Percentiles rank a stretch among this genome's conserved stretches.
These are phyloP conservation scores for Aspergillus sp. DNA, from an alignment of 2,329 filamentous ascomycete species.

Conservation along the genomic window DNA sequence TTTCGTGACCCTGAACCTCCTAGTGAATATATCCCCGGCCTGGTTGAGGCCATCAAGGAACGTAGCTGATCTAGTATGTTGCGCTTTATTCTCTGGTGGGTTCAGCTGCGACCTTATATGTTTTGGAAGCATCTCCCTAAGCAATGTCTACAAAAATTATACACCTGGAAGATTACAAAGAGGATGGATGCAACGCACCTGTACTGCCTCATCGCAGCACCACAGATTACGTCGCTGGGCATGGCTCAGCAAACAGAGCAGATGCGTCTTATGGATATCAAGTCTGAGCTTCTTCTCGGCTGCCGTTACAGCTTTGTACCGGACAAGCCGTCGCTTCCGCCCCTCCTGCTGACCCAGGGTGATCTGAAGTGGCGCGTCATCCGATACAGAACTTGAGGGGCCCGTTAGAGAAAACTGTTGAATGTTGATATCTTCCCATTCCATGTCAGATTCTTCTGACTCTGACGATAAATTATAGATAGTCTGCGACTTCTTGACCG, in stretches of 20 bases:
- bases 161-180: neutral
- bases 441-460: conserved; percentile 60
- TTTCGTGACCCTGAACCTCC: conserved; percentile 69
- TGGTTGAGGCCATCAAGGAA: conserved; percentile 77
- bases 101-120: conserved; percentile 68
- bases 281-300: conserved; percentile 63
- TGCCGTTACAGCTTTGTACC: conserved; percentile 55
- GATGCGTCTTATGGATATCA: conserved; percentile 78
- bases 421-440: conserved; percentile 63
- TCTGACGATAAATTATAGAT: conserved; percentile 45
- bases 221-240: conserved; percentile 76
- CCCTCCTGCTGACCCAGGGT: conserved; percentile 36
- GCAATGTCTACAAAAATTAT: conserved; percentile 26
- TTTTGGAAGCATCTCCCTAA: conserved; percentile 65
- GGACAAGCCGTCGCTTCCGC: conserved; percentile 25
- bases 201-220: conserved; percentile 76
- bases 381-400: conserved; percentile 12
- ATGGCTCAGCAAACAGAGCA: conserved; percentile 80
- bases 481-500: conserved; percentile 27
- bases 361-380: conserved; percentile 34
- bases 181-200: conserved; percentile 44
- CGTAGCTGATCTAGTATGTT: conserved; percentile 73
- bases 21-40: conserved; percentile 65
- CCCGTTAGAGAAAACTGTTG: conserved; percentile 29
- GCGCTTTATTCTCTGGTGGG: conserved; percentile 66